These are phyloP conservation scores for Novakomyces olei DNA, from an alignment of 805 yeast species.

Conservation along the genomic window DNA sequence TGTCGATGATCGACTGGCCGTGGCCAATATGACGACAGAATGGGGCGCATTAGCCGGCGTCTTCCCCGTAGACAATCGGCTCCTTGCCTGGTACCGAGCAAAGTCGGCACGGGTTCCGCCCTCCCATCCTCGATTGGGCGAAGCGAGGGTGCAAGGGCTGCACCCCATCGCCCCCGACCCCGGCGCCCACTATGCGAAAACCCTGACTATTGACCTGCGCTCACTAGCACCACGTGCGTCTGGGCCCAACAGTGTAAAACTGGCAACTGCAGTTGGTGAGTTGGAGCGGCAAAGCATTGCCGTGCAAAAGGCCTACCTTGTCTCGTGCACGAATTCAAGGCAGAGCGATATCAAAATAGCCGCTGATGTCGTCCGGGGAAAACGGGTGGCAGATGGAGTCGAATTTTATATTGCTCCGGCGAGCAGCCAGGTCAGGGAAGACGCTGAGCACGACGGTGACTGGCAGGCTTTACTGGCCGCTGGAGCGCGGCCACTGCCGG, in stretches of 20 bases:
- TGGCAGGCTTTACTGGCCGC: conserved; percentile 81
- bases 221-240: conserved; percentile 73
- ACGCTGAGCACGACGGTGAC: conserved; percentile 77
- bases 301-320: conserved; percentile 84
- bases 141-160: conserved; percentile 23
- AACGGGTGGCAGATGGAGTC: conserved; percentile 68
- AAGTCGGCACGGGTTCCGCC: conserved; percentile 27
- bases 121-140: conserved; percentile 67
- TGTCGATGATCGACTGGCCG: conserved; percentile 69
- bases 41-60: conserved; percentile 97
- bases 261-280: conserved; percentile 56
- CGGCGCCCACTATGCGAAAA: conserved; percentile 77
- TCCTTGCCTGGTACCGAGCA: conserved; percentile 55
- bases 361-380: conserved; percentile 64
- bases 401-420: conserved; percentile 97
- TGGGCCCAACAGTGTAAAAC: conserved; percentile 94
- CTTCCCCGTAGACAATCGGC: conserved; percentile 78
- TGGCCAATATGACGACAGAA: conserved; percentile 94
- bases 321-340: conserved; percentile 94
- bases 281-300: conserved; percentile 50
- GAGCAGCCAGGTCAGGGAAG: conserved; percentile 73
- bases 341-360: conserved; percentile 85
- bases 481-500: conserved; percentile 86
- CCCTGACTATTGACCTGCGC: conserved; percentile 54
- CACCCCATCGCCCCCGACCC: conserved; percentile 29